Evolutionary conservation across 78 protist species (phyloP).

Genomic region (Mastigamoeba balamuthi): DNA sequence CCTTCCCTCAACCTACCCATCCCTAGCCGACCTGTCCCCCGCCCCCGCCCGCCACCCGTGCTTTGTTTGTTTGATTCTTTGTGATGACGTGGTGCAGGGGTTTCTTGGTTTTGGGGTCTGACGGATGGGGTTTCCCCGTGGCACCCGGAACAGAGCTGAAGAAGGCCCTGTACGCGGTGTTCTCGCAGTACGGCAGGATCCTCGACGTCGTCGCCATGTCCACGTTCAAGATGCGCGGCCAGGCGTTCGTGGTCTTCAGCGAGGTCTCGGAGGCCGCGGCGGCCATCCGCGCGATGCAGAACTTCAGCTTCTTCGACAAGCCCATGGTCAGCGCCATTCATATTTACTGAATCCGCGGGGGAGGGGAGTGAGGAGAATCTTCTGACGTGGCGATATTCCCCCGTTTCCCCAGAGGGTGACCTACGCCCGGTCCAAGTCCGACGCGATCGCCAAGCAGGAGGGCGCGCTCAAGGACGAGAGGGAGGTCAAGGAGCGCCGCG

Average conservation of each 20-base stretch:
- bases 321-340: slow-evolving; percentile 43
- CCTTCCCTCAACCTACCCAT: background rate
- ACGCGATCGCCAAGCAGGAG: slow-evolving; percentile 70
- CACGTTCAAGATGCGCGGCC: slow-evolving; percentile 83
- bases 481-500: slow-evolving; percentile 18
- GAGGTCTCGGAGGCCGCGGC: slow-evolving; percentile 69
- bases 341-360: background rate
- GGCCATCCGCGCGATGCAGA: slow-evolving; percentile 71
- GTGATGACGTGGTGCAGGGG: too few species aligned
- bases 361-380: background rate
- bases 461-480: slow-evolving; percentile 52
- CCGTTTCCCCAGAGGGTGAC: slow-evolving; percentile 16
- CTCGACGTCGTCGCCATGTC: slow-evolving; percentile 77
- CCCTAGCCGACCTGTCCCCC: too few species aligned
- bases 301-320: slow-evolving; percentile 72
- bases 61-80: too few species aligned
- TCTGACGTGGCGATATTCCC: background rate
- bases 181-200: slow-evolving; percentile 47
- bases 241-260: slow-evolving; percentile 86
- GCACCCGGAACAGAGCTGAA: slow-evolving; percentile 22
- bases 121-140: background rate
- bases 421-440: slow-evolving; percentile 63
- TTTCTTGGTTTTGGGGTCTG: too few species aligned
- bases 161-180: slow-evolving; percentile 31
- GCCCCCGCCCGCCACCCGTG: background rate